These are phyloP conservation scores for Lyophyllum decastes DNA, from an alignment of 768 basidiomycete species.

Conservation along the genomic window DNA sequence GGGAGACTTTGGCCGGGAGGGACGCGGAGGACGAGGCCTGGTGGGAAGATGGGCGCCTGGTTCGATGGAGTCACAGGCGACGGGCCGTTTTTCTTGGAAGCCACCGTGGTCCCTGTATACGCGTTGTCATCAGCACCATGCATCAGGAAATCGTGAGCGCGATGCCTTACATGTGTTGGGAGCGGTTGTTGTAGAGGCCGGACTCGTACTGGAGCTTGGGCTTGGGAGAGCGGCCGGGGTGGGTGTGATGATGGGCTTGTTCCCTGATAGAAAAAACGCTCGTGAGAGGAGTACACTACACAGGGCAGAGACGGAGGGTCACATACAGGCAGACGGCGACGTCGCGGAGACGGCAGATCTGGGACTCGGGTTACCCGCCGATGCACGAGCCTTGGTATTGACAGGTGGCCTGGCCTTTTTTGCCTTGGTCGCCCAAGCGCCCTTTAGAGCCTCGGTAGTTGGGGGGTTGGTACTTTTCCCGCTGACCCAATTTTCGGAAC, in stretches of 20 bases:
- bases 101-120: conserved; percentile 5
- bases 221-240: not conserved
- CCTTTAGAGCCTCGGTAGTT: conserved; percentile 10
- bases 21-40: conserved; percentile 12
- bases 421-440: conserved; percentile 20
- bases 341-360: not conserved
- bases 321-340: conserved; percentile 8
- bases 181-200: not conserved
- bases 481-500: conserved; percentile 23
- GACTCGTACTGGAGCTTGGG: conserved; percentile 3
- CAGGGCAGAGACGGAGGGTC: not conserved
- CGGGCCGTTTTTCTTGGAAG: not conserved
- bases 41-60: conserved; percentile 8
- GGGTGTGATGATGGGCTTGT: conserved; percentile 17
- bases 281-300: not conserved
- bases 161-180: conserved; percentile 8
- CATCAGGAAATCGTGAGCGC: too few species aligned
- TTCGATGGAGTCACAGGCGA: not conserved
- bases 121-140: not conserved
- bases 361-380: not conserved
- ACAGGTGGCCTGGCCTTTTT: not conserved
- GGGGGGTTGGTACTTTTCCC: conserved; percentile 6
- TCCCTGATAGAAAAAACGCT: conserved; percentile 17
- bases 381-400: not conserved
- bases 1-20: conserved; percentile 4